A percentile compares a stretch with the other conserved stretches of the same genome.
Evolutionary conservation across 257 asterid genomes (phyloP).

Genomic region (Solanum arcanum): DNA sequence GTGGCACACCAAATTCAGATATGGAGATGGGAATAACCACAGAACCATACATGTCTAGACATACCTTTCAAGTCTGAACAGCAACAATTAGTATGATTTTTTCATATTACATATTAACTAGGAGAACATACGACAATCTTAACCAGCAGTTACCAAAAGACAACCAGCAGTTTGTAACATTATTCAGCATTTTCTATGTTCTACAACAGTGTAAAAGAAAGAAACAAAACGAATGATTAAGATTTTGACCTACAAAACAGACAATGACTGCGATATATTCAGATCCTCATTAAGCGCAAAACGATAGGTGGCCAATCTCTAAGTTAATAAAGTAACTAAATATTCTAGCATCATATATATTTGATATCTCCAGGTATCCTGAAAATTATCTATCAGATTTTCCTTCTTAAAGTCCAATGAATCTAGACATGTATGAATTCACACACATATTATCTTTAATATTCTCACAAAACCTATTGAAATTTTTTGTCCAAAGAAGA

Average conservation of each 20-base stretch:
- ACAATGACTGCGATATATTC: not conserved
- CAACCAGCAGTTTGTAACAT: not conserved
- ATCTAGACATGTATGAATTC: not conserved
- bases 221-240: not conserved
- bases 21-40: not conserved
- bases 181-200: not conserved
- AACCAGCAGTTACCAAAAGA: not conserved
- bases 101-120: not conserved
- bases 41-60: not conserved
- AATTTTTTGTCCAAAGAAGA: not conserved
- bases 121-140: not conserved
- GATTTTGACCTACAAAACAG: not conserved
- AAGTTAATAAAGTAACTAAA: not conserved
- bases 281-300: not conserved
- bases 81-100: not conserved
- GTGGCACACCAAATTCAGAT: not conserved
- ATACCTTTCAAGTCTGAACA: not conserved
- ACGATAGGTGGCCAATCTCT: not conserved
- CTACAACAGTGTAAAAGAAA: not conserved
- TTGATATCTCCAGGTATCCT: not conserved
- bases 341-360: not conserved
- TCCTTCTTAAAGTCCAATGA: not conserved
- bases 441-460: not conserved
- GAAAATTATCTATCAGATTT: not conserved
- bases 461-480: not conserved